Percentiles rank a stretch among this genome's conserved stretches.
These are phyloP conservation scores for Vigna nakashimae DNA, from an alignment of 306 rosid species.

Conservation along the genomic window DNA sequence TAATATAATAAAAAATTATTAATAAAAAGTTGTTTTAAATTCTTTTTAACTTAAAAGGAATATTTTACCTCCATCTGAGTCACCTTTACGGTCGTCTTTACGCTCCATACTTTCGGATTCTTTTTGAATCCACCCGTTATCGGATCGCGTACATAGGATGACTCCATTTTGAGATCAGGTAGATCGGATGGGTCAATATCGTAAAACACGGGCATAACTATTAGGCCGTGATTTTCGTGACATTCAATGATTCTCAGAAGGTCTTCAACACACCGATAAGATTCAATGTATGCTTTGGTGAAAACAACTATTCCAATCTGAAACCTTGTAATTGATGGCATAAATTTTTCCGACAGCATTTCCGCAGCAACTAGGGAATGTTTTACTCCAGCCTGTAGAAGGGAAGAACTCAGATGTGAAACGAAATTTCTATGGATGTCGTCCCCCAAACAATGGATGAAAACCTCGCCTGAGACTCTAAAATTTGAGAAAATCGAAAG, in stretches of 20 bases:
- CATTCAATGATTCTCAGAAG: background rate
- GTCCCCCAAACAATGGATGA: conserved; percentile 1
- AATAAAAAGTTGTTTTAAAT: too few relatives aligned
- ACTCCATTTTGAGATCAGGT: background rate
- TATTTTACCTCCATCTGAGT: too few relatives aligned
- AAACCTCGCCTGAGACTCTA: background rate
- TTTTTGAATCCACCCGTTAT: too few relatives aligned
- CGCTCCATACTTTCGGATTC: background rate
- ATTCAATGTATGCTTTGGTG: background rate
- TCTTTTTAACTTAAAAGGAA: too few relatives aligned
- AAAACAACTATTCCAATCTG: background rate
- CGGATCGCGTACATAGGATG: too few relatives aligned
- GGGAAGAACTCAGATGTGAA: background rate
- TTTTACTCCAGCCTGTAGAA: background rate
- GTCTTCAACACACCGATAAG: conserved; percentile 10
- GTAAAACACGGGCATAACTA: conserved; percentile 7
- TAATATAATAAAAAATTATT: too few relatives aligned
- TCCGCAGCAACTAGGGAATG: background rate
- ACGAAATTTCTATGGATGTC: background rate
- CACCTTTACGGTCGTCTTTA: too few relatives aligned
- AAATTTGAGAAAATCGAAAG: background rate
- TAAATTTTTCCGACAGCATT: rapidly evolving
- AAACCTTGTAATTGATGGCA: conserved; percentile 10
- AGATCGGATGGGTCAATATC: background rate
- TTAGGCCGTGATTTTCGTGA: background rate